A percentile compares a stretch with the other conserved stretches of the same genome.
These are phyloP conservation scores for Anisodus tanguticus DNA, from an alignment of 257 asterid genomes.

Conservation along the genomic window DNA sequence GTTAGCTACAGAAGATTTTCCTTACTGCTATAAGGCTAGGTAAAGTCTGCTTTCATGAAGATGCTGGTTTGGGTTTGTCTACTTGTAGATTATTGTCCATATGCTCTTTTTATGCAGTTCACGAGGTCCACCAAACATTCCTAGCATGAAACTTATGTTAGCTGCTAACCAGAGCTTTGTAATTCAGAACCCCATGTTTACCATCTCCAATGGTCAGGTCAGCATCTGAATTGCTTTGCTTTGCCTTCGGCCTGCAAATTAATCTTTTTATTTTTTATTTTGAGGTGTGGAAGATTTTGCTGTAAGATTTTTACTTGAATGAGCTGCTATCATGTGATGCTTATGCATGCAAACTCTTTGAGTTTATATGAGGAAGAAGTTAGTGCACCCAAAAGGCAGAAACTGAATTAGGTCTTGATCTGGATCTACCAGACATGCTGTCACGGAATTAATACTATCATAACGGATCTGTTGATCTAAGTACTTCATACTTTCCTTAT, in stretches of 20 bases:
- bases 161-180: constrained; percentile 68
- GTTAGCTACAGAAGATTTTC: constrained; percentile 47
- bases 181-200: constrained; percentile 62
- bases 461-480: neutral
- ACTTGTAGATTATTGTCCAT: constrained; percentile 33
- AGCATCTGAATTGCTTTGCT: constrained; percentile 28
- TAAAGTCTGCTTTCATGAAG: constrained; percentile 36
- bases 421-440: neutral
- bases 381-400: constrained; percentile 8
- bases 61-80: constrained; percentile 31
- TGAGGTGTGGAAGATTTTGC: neutral
- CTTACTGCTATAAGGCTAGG: constrained; percentile 70
- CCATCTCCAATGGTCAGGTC: constrained; percentile 57
- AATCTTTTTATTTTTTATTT: neutral
- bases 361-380: neutral
- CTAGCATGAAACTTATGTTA: constrained; percentile 61
- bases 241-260: constrained; percentile 7
- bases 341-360: neutral
- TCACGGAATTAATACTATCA: neutral
- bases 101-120: constrained; percentile 53
- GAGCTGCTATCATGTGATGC: constrained; percentile 1
- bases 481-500: neutral
- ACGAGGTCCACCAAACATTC: constrained; percentile 47
- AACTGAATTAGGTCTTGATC: neutral
- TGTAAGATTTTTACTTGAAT: neutral